Evolutionary conservation across 208 protist genomes (phyloP), one percentile per base, ranked within the genome.

Genomic region (Angomonas ambiguus): DNA sequence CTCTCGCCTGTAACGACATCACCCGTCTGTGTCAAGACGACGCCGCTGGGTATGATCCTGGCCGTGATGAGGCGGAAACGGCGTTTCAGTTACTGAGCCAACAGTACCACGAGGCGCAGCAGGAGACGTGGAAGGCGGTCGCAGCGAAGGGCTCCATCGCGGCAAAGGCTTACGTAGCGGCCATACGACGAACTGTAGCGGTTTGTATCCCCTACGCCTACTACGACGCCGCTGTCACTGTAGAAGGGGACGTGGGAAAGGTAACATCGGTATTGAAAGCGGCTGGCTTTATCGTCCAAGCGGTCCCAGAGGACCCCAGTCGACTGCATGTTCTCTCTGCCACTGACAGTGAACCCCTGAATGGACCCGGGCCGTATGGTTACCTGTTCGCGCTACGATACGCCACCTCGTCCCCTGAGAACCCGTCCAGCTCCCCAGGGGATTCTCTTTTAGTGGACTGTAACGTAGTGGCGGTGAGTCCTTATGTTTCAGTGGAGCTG

Each of bases 1-100:
- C 87, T 1, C 74, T 91, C 8, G 72, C 80, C 6, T 96, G 87
- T 71, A 96, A 74, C 58, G 77, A 92, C 53, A 72, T 94, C 0
- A 62, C 65, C 5, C 85, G 87, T 8, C 65, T 85, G 2, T 91
- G 83, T 70, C 67, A 8, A 35, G n/a, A 32, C 20, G 13, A 64
- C 65, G 32, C 55, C 2, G 34, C 65, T 1, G 38, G 33, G n/a
- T 30, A 30, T 13, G 53, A 59, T 30, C 22, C 53, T 41, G 25
- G 51, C n/a, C 34, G 32, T 35, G 49, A 42, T 0, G 30, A 30
- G 2, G 32, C 51, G 11, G 90, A 95, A 2, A 69, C 80, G 8
- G 69, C 73, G 55, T 91, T 93, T 33, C 56, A 69, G 0, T 30
- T 55, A 2, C 79, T 95, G 27, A 80, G 87, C 64, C 48, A 24